Conservation (phyloP, 2,329 filamentous ascomycete species). For the Cordyceps militaris region DNA sequence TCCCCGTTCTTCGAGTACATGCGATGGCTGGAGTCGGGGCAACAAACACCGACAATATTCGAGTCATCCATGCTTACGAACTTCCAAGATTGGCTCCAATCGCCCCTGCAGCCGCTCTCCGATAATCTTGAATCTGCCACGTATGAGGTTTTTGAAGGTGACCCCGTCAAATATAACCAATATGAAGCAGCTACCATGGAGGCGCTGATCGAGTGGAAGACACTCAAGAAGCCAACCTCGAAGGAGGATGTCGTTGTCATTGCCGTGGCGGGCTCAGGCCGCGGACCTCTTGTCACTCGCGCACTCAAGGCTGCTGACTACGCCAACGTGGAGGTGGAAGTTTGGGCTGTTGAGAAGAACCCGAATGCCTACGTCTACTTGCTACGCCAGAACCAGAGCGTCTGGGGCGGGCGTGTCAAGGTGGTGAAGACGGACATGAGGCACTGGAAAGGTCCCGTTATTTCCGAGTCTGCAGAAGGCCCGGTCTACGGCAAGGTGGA, state of each 20-base stretch:
- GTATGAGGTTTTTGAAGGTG: conserved; percentile 97
- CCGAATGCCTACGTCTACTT: conserved; percentile 94
- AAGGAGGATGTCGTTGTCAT: conserved; percentile 68
- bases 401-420: conserved; percentile 76
- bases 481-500: conserved; percentile 64
- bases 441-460: conserved; percentile 77
- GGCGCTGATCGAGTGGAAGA: conserved; percentile 73
- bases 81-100: conserved; percentile 91
- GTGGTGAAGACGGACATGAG: conserved; percentile 97
- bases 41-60: conserved; percentile 52
- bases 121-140: conserved; percentile 97
- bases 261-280: conserved; percentile 86
- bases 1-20: conserved; percentile 67
- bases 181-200: conserved; percentile 81
- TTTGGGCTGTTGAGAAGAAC: conserved; percentile 97
- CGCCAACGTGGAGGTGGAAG: conserved; percentile 70
- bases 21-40: conserved; percentile 73
- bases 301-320: conserved; percentile 72
- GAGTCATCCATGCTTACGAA: conserved; percentile 46
- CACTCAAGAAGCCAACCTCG: conserved; percentile 64
- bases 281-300: conserved; percentile 84
- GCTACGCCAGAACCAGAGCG: conserved; percentile 71
- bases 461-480: conserved; percentile 36
- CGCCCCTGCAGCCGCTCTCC: conserved; percentile 85
- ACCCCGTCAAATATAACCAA: conserved; percentile 95